Conservation (phyloP, 2,329 filamentous ascomycete genomes). For the Pyrenochaeta sp. region DNA sequence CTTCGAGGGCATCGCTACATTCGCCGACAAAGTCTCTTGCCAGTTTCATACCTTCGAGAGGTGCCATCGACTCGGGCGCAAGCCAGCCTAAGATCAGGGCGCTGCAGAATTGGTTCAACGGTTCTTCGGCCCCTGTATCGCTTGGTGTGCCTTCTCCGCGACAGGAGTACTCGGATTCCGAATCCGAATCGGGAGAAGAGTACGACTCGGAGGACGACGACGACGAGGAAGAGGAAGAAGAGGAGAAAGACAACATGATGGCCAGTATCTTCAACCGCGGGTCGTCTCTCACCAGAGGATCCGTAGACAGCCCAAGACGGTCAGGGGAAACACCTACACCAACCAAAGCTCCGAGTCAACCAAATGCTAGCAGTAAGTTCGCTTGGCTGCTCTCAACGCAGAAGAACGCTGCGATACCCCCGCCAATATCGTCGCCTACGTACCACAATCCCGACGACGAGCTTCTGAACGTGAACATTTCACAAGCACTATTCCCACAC, state of each 20-base stretch:
- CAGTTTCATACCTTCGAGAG: conserved; percentile 50
- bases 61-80: conserved; percentile 38
- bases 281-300: conserved; percentile 34
- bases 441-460: conserved; percentile 56
- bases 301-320: conserved; percentile 26
- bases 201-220: conserved; percentile 28
- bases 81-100: conserved; percentile 43
- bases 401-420: conserved; percentile 40
- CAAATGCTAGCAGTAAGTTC: conserved; percentile 42
- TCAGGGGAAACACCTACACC: conserved; percentile 23
- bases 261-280: conserved; percentile 44
- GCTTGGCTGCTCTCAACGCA: conserved; percentile 48
- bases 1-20: conserved; percentile 42
- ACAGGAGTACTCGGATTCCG: conserved; percentile 40
- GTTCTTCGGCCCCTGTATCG: conserved; percentile 60
- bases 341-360: conserved; percentile 30
- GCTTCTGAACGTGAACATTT: conserved; percentile 64
- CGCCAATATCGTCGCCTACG: conserved; percentile 34
- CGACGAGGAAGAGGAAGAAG: conserved; percentile 27
- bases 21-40: conserved; percentile 50
- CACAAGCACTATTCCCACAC: conserved; percentile 62
- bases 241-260: conserved; percentile 42
- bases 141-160: conserved; percentile 48
- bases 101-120: conserved; percentile 63
- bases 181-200: conserved; percentile 36